Percentiles rank a stretch among this genome's conserved stretches.
phyloP scores from a whole-genome alignment of 257 asterid species.

The Apocynum venetum region DNA sequence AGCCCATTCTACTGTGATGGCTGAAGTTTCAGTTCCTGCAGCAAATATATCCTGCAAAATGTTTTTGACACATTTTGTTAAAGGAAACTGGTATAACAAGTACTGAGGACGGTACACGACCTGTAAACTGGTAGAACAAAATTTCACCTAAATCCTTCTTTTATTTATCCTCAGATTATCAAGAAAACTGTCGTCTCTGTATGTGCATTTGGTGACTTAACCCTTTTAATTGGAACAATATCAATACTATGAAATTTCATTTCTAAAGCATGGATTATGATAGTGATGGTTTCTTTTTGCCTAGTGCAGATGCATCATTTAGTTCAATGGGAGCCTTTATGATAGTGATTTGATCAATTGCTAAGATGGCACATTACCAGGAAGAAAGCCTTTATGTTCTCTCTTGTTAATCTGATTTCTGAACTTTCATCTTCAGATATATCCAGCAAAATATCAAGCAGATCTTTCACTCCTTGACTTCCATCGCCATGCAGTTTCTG shows the following conservation, averaged over 20 bases:
- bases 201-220: not conserved
- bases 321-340: not conserved
- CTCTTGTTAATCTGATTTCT: constrained; percentile 43
- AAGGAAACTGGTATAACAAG: too few species aligned
- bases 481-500: constrained; percentile 9
- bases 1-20: constrained; percentile 79
- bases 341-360: too few species aligned
- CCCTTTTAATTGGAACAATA: not conserved
- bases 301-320: not conserved
- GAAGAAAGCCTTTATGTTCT: constrained; percentile 68
- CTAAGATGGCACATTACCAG: constrained; percentile 37
- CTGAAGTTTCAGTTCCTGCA: constrained; percentile 82
- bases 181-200: too few species aligned
- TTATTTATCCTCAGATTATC: too few species aligned
- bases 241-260: not conserved
- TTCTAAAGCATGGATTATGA: not conserved
- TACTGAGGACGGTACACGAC: too few species aligned
- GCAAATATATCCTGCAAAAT: constrained; percentile 60
- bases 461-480: constrained; percentile 34
- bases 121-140: too few species aligned
- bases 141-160: too few species aligned
- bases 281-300: too few species aligned
- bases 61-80: too few species aligned
- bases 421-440: constrained; percentile 49
- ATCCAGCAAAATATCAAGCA: constrained; percentile 62